These are phyloP conservation scores for Coleophoma crateriformis DNA, from an alignment of 2,329 filamentous ascomycete genomes.

Conservation along the genomic window DNA sequence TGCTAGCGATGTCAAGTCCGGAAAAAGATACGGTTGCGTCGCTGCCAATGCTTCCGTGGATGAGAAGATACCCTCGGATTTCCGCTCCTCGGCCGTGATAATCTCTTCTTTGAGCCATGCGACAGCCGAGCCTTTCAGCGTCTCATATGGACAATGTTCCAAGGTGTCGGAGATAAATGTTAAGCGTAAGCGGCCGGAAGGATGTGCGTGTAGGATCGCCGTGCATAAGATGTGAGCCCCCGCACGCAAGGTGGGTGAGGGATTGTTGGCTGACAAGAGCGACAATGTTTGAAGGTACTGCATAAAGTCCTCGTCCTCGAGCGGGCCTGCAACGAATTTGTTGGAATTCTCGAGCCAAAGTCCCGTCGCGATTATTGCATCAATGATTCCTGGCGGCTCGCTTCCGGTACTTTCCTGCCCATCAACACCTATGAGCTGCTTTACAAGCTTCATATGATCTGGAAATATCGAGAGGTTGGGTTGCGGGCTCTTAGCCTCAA, in stretches of 20 bases:
- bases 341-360: constrained; percentile 51
- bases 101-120: constrained; percentile 61
- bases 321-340: constrained; percentile 30
- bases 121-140: constrained; percentile 57
- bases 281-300: constrained; percentile 48
- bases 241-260: constrained; percentile 30
- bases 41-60: constrained; percentile 50
- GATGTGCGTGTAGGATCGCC: constrained; percentile 44
- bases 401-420: constrained; percentile 38
- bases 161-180: constrained; percentile 59
- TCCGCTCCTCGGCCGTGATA: constrained; percentile 31
- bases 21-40: constrained; percentile 58
- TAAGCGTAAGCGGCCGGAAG: constrained; percentile 51
- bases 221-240: constrained; percentile 28
- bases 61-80: constrained; percentile 36
- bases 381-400: constrained; percentile 47
- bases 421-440: constrained; percentile 46
- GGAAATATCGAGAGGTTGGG: constrained; percentile 55
- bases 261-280: constrained; percentile 29
- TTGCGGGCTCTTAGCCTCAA: constrained; percentile 47
- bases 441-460: constrained; percentile 48
- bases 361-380: constrained; percentile 54
- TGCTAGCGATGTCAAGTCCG: constrained; percentile 43
- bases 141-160: constrained; percentile 59
- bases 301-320: constrained; percentile 42